phyloP scores from a whole-genome alignment of 139 green algal species.

The Chlamydomonas sphaeroides region DNA sequence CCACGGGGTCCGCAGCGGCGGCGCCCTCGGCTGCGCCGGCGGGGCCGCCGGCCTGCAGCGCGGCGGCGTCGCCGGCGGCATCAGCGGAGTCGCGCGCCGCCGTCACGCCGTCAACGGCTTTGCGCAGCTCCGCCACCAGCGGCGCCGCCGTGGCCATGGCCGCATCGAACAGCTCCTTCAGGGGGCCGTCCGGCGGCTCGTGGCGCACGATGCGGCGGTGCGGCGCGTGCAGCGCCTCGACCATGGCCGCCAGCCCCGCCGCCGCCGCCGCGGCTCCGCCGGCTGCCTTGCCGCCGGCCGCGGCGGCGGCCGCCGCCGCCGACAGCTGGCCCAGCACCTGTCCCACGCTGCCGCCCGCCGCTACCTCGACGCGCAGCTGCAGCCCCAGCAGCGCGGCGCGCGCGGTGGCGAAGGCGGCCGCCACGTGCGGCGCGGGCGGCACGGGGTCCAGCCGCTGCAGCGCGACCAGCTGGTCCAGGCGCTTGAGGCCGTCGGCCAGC shows the following conservation, averaged over 20 bases:
- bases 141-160: conserved; percentile 37
- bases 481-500: conserved; percentile 47
- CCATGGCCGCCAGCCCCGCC: conserved; percentile 36
- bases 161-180: conserved; percentile 68
- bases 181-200: conserved; percentile 38
- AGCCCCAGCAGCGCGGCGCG: conserved; percentile 48
- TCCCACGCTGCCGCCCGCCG: neutral
- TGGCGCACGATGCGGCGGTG: conserved; percentile 41
- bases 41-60: neutral
- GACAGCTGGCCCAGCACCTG: conserved; percentile 20
- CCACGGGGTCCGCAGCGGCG: neutral
- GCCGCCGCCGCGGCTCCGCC: neutral
- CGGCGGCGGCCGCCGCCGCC: neutral
- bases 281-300: neutral
- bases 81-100: neutral
- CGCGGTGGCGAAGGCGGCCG: conserved; percentile 47
- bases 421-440: conserved; percentile 51
- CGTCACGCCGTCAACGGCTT: conserved; percentile 4
- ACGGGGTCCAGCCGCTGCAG: conserved; percentile 69
- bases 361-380: conserved; percentile 51
- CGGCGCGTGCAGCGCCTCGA: conserved; percentile 41
- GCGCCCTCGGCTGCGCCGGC: too few relatives aligned
- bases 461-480: conserved; percentile 53
- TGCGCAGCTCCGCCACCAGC: conserved; percentile 23
- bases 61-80: neutral